These are phyloP conservation scores for Cryptococcus neoformans DNA, from an alignment of 1,284 basidiomycete genomes.

Conservation along the genomic window DNA sequence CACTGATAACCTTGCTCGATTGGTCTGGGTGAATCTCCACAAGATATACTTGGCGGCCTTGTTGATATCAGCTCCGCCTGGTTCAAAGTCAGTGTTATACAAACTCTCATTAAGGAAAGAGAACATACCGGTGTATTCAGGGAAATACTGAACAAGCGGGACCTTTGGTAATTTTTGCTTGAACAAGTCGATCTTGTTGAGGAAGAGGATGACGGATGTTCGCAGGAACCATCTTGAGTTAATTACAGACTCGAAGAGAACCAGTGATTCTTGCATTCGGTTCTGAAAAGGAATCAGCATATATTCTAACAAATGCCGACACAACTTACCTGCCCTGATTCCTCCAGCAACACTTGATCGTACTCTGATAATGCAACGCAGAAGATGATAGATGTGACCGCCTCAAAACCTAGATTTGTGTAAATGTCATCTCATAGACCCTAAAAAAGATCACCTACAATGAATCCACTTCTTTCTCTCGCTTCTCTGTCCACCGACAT, in stretches of 20 bases:
- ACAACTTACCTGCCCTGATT: conserved; percentile 53
- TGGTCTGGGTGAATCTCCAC: conserved; percentile 96
- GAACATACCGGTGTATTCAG: conserved; percentile 71
- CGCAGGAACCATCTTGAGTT: conserved; percentile 61
- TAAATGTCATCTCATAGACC: too few species aligned
- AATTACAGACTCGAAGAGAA: conserved; percentile 84
- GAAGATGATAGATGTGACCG: conserved; percentile 93
- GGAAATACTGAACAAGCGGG: conserved; percentile 85
- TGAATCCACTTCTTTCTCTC: conserved; percentile 96
- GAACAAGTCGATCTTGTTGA: conserved; percentile 96
- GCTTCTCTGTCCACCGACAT: conserved; percentile 88
- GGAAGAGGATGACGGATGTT: conserved; percentile 58
- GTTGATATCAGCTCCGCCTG: conserved; percentile 86
- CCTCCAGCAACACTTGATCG: conserved; percentile 81
- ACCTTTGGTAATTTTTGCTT: conserved; percentile 85
- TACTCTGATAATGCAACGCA: conserved; percentile 93
- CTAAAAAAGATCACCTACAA: conserved; percentile 51
- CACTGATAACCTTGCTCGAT: conserved; percentile 79
- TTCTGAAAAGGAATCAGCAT: conserved; percentile 58
- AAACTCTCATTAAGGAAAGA: not conserved
- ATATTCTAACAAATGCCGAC: not conserved
- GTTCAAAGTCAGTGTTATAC: not conserved
- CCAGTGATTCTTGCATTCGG: conserved; percentile 68
- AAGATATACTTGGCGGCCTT: conserved; percentile 98
- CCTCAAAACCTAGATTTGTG: conserved; percentile 62